A percentile compares a stretch with the other conserved stretches of the same genome.
phyloP scores from a whole-genome alignment of 225 moss, liverwort and hornwort species.

The Polytrichum formosum region DNA sequence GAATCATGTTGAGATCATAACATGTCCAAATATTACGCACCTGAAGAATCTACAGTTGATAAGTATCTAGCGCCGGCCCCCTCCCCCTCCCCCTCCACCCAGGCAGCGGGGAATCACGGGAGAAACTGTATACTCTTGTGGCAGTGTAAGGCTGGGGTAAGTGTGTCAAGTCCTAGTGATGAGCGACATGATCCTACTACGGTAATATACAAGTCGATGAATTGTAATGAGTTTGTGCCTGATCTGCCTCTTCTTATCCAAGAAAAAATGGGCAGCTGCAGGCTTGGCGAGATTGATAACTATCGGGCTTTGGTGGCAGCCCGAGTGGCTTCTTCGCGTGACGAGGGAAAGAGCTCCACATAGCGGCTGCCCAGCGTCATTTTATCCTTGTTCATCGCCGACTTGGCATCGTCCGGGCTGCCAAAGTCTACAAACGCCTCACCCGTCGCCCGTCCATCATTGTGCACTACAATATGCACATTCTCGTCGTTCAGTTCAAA shows the following conservation, averaged over 20 bases:
- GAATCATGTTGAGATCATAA: conserved; percentile 15
- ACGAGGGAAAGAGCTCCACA: conserved; percentile 88
- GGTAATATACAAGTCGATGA: no score
- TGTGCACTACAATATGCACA: conserved; percentile 78
- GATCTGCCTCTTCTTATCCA: no score
- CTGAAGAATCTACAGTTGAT: conserved; percentile 2
- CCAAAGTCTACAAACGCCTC: conserved; percentile 90
- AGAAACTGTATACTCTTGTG: no score
- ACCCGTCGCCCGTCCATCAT: conserved; percentile 77
- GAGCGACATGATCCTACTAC: no score
- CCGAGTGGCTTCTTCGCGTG: conserved; percentile 77
- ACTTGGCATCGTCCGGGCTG: conserved; percentile 45
- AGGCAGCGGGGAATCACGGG: no score
- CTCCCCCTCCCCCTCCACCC: no score
- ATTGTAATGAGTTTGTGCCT: no score
- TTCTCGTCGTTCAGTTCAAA: conserved; percentile 74
- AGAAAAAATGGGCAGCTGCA: no score
- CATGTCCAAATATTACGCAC: conserved; percentile 6
- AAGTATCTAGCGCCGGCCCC: no score
- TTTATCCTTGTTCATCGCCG: not conserved
- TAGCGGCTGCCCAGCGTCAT: conserved; percentile 1
- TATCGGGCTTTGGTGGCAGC: conserved; percentile 46
- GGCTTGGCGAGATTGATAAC: not conserved
- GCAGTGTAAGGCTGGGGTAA: no score
- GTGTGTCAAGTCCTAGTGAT: no score